These are phyloP conservation scores for Mortierella sp. DNA, from an alignment of 371 early-diverging fungal species.

Conservation along the genomic window DNA sequence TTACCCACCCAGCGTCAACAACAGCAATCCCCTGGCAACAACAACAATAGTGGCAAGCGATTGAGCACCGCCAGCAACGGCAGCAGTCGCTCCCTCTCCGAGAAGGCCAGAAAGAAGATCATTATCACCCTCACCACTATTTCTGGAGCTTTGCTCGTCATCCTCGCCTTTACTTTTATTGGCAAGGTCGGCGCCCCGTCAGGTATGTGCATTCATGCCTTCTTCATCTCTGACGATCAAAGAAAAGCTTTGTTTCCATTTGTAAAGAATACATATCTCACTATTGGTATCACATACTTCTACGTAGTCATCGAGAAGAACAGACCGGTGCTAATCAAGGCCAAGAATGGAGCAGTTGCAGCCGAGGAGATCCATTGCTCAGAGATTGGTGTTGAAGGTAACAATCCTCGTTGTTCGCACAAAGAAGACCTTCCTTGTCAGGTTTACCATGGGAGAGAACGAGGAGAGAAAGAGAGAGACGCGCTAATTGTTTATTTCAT, in stretches of 20 bases:
- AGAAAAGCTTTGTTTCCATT: not conserved
- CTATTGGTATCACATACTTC: not conserved
- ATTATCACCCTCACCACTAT: slow-evolving; percentile 19
- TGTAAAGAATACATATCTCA: not conserved
- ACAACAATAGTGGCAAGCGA: slow-evolving; percentile 7
- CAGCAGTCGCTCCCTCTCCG: slow-evolving; percentile 26
- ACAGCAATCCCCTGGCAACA: not conserved
- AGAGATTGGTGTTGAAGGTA: slow-evolving; percentile 85
- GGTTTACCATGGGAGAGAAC: not conserved
- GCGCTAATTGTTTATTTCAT: not conserved
- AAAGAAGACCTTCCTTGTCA: not conserved
- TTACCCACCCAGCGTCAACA: slow-evolving; percentile 6
- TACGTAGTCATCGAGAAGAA: slow-evolving; percentile 26
- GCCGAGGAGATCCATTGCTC: slow-evolving; percentile 90
- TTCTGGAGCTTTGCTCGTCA: slow-evolving; percentile 25
- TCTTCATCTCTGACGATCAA: not conserved
- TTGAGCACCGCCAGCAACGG: slow-evolving; percentile 3
- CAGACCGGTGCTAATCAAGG: slow-evolving; percentile 39
- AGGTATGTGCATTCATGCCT: slow-evolving; percentile 15
- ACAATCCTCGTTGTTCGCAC: too few species aligned
- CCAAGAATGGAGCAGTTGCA: slow-evolving; percentile 83
- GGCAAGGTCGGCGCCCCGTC: slow-evolving; percentile 20
- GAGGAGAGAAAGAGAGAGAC: too few species aligned
- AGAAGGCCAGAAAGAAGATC: slow-evolving; percentile 26
- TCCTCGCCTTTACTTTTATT: slow-evolving; percentile 22